A percentile compares a stretch with the other conserved stretches of the same genome.
Conservation (phyloP, 2,329 filamentous ascomycete genomes). For the Sporothrix sp. region DNA sequence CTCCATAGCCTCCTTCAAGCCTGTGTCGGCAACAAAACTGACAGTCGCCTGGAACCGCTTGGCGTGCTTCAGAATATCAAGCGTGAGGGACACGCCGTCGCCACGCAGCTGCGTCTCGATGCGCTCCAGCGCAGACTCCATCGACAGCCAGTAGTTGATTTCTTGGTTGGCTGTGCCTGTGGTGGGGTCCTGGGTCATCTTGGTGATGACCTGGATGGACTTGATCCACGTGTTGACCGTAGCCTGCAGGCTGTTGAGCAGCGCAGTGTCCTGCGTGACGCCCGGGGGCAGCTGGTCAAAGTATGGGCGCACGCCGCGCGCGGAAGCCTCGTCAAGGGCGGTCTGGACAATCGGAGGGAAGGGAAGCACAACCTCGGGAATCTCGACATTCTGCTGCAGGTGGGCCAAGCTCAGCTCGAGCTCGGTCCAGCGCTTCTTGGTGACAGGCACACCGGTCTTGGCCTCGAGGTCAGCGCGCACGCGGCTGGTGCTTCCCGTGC, state of each 20-base stretch:
- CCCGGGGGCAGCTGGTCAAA: slow-evolving; percentile 67
- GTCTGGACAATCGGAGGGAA: slow-evolving; percentile 83
- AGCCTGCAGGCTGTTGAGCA: slow-evolving; percentile 87
- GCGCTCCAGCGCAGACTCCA: slow-evolving; percentile 86
- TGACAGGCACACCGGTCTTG: slow-evolving; percentile 91
- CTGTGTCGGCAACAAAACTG: slow-evolving; percentile 92
- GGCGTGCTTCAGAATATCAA: slow-evolving; percentile 91
- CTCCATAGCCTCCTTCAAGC: slow-evolving; percentile 89
- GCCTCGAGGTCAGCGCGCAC: slow-evolving; percentile 76
- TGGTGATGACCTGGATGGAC: slow-evolving; percentile 92
- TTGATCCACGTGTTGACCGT: slow-evolving; percentile 98
- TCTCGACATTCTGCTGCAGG: slow-evolving; percentile 95
- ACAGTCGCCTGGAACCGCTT: slow-evolving; percentile 97
- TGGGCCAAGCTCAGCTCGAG: slow-evolving; percentile 83
- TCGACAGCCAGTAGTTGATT: slow-evolving; percentile 97
- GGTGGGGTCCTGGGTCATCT: slow-evolving; percentile 75
- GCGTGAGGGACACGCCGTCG: slow-evolving; percentile 79
- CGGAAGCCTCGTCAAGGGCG: slow-evolving; percentile 68
- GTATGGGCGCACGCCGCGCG: slow-evolving; percentile 56
- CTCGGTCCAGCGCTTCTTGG: slow-evolving; percentile 94
- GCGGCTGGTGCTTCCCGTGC: slow-evolving; percentile 12
- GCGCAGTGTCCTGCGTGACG: slow-evolving; percentile 78
- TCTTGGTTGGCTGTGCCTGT: slow-evolving; percentile 81
- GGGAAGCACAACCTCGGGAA: slow-evolving; percentile 79
- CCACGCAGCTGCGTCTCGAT: slow-evolving; percentile 84